phyloP scores from a whole-genome alignment of 2,329 filamentous ascomycete genomes.

The Saccharata proteae region DNA sequence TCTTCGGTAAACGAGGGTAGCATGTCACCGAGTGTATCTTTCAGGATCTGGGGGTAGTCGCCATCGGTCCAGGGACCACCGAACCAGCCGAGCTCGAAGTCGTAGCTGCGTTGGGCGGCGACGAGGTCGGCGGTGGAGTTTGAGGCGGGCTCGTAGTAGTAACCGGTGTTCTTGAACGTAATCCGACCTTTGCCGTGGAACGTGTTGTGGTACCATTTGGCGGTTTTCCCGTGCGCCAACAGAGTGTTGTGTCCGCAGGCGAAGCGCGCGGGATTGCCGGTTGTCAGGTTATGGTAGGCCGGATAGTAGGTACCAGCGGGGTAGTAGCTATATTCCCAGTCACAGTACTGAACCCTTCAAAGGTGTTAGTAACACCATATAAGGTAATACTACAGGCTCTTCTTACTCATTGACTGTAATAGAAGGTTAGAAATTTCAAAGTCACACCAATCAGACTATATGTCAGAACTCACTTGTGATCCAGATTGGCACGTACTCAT shows the following conservation, averaged over 20 bases:
- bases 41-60: conserved; percentile 28
- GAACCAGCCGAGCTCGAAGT: conserved; percentile 34
- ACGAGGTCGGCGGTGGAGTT: conserved; percentile 23
- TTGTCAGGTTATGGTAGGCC: conserved; percentile 30
- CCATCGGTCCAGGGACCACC: conserved; percentile 35
- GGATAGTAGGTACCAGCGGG: conserved; percentile 34
- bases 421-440: too few species aligned
- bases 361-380: too few species aligned
- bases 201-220: conserved; percentile 34
- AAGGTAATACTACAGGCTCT: too few species aligned
- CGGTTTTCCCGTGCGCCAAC: conserved; percentile 31
- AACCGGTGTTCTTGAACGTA: conserved; percentile 32
- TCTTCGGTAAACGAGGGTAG: conserved; percentile 25
- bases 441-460: too few species aligned
- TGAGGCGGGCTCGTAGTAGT: conserved; percentile 29
- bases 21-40: conserved; percentile 27
- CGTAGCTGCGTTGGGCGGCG: conserved; percentile 27
- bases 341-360: conserved; percentile 37
- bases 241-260: conserved; percentile 33
- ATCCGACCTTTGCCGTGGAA: conserved; percentile 31
- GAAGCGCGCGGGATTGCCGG: conserved; percentile 29
- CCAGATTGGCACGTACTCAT: conserved; percentile 28
- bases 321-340: conserved; percentile 36
- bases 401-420: too few species aligned
- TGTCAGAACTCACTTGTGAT: too few species aligned